Conservation (phyloP, 352 stramenopile genomes). For the Globisporangium spiculum region DNA sequence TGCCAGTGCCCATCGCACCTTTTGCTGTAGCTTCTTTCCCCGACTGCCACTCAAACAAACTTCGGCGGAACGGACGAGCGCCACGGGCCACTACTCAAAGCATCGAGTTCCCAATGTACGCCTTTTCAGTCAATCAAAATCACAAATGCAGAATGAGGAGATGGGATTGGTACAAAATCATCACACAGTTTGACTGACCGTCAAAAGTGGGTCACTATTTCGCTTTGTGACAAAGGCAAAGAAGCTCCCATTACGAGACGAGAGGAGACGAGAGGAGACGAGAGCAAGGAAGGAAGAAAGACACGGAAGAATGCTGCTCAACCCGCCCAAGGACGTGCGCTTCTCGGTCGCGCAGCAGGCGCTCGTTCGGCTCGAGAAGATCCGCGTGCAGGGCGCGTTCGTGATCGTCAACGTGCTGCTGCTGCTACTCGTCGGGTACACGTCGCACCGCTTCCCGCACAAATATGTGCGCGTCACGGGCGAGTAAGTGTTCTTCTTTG, state of each 20-base stretch:
- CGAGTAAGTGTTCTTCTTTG: constrained; percentile 37
- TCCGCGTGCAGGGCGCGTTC: constrained; percentile 41
- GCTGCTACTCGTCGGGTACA: constrained; percentile 53
- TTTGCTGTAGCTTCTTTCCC: constrained; percentile 2
- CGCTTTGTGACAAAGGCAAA: not conserved
- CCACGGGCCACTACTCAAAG: constrained; percentile 3
- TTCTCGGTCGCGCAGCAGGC: constrained; percentile 36
- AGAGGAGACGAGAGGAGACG: not conserved
- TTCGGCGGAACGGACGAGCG: not conserved
- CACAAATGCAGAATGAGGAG: not conserved
- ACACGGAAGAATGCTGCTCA: constrained; percentile 6
- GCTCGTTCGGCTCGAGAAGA: constrained; percentile 48
- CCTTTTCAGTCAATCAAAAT: constrained; percentile 4
- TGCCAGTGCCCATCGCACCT: constrained; percentile 1
- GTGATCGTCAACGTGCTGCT: constrained; percentile 48
- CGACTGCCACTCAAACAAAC: constrained; percentile 11
- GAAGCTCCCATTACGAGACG: not conserved
- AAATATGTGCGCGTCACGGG: constrained; percentile 75
- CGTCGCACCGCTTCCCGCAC: constrained; percentile 43
- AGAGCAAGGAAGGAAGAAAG: not conserved
- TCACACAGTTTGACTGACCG: not conserved
- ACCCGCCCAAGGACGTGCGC: constrained; percentile 17
- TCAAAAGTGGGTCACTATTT: not conserved
- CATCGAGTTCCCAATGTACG: not conserved
- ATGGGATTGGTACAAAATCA: constrained; percentile 2